These are phyloP conservation scores for Ceratocystis ficicola DNA, from an alignment of 2,329 filamentous ascomycete species.

Conservation along the genomic window DNA sequence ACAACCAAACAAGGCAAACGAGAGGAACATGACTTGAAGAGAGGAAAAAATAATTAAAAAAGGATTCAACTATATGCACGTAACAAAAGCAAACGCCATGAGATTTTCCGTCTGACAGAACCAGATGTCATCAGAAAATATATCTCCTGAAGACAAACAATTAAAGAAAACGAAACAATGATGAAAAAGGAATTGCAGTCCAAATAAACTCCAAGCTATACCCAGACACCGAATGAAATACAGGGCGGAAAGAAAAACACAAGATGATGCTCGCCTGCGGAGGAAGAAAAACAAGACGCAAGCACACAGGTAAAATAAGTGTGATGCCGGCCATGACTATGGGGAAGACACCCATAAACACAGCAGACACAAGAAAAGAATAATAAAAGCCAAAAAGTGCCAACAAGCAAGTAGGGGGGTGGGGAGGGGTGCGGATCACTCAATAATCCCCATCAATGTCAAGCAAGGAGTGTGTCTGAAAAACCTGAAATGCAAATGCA, in stretches of 20 bases:
- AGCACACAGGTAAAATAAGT: not conserved
- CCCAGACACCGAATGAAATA: conserved; percentile 8
- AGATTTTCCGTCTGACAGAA: conserved; percentile 1
- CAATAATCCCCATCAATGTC: conserved; percentile 5
- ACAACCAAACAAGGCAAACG: not conserved
- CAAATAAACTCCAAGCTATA: conserved; percentile 15
- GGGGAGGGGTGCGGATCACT: not conserved
- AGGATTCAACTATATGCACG: not conserved
- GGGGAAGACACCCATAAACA: not conserved
- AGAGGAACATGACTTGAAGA: not conserved
- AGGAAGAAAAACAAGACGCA: conserved; percentile 12
- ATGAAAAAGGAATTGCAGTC: not conserved
- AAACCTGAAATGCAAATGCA: conserved; percentile 21
- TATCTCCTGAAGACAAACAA: not conserved
- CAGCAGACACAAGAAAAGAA: not conserved
- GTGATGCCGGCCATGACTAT: not conserved
- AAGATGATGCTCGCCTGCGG: not conserved
- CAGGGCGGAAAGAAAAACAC: not conserved
- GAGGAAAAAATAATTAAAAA: not conserved
- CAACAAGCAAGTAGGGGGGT: not conserved
- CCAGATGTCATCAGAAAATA: not conserved
- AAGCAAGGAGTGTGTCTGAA: conserved; percentile 22
- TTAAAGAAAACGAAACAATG: not conserved
- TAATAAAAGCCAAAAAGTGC: conserved; percentile 1
- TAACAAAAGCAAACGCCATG: not conserved